Percentiles rank a stretch among this genome's conserved stretches.
phyloP scores from a whole-genome alignment of 1,139 yeast genomes.

The Geotrichum phurueaensis region DNA sequence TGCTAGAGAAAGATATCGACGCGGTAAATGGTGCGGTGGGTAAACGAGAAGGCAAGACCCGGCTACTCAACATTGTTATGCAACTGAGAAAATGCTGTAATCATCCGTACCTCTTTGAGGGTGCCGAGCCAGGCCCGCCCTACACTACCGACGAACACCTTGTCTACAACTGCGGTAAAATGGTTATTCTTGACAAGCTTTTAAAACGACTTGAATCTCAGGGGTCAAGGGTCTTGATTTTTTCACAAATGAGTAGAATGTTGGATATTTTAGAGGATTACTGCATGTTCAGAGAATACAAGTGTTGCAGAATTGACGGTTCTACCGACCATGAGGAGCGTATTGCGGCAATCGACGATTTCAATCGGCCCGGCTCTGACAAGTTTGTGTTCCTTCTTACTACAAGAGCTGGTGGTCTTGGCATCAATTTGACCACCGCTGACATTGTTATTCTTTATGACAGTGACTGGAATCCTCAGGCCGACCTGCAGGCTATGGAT shows the following conservation, averaged over 20 bases:
- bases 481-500: slow-evolving; percentile 98
- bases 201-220: slow-evolving; percentile 63
- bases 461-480: slow-evolving; percentile 99
- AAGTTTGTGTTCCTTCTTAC: slow-evolving; percentile 84
- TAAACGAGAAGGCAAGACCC: slow-evolving; percentile 85
- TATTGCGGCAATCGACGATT: slow-evolving; percentile 87
- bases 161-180: slow-evolving; percentile 81
- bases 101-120: slow-evolving; percentile 94
- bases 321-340: slow-evolving; percentile 93
- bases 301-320: slow-evolving; percentile 93
- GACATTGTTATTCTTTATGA: slow-evolving; percentile 86
- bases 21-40: slow-evolving; percentile 94
- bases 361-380: slow-evolving; percentile 72
- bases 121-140: slow-evolving; percentile 99
- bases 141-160: slow-evolving; percentile 94
- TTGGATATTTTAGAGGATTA: slow-evolving; percentile 91
- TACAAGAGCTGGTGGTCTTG: slow-evolving; percentile 96
- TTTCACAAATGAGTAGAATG: slow-evolving; percentile 92
- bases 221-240: slow-evolving; percentile 87
- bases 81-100: slow-evolving; percentile 94
- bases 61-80: slow-evolving; percentile 90
- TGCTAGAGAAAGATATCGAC: slow-evolving; percentile 88
- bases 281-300: slow-evolving; percentile 76
- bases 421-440: slow-evolving; percentile 89
- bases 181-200: slow-evolving; percentile 81